Conservation (phyloP, 257 asterid species). For the Cruciata laevipes region DNA sequence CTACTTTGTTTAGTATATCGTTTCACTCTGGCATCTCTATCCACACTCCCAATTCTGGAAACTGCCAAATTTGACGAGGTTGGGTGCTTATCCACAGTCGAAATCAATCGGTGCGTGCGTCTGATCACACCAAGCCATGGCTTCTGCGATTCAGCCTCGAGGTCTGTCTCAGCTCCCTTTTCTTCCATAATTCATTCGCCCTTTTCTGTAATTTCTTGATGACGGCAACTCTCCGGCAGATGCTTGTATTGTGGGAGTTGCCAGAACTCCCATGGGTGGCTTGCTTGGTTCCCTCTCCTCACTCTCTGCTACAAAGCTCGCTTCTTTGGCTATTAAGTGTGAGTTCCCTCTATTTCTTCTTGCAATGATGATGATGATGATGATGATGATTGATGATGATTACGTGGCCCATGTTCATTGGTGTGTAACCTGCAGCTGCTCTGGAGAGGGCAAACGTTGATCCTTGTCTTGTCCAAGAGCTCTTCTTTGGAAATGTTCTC, state of each 20-base stretch:
- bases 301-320: slow-evolving; percentile 85
- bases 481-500: slow-evolving; percentile 90
- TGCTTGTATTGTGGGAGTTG: slow-evolving; percentile 94
- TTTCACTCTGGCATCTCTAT: background rate
- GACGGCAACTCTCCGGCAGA: slow-evolving; percentile 36
- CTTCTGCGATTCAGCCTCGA: slow-evolving; percentile 44
- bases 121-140: slow-evolving; percentile 2
- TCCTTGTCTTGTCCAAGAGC: slow-evolving; percentile 85
- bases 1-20: background rate
- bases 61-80: background rate
- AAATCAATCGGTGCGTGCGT: background rate
- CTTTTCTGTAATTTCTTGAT: background rate
- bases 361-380: no score
- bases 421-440: slow-evolving; percentile 46
- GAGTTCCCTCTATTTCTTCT: slow-evolving; percentile 26
- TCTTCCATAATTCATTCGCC: background rate
- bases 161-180: slow-evolving; percentile 33
- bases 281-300: slow-evolving; percentile 90
- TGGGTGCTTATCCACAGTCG: no score
- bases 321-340: slow-evolving; percentile 78
- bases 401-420: background rate
- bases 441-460: slow-evolving; percentile 75
- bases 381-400: no score
- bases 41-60: background rate
- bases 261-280: slow-evolving; percentile 86